Evolutionary conservation across 2,329 filamentous ascomycete species (phyloP).

Genomic region (Xylariaceae sp.): DNA sequence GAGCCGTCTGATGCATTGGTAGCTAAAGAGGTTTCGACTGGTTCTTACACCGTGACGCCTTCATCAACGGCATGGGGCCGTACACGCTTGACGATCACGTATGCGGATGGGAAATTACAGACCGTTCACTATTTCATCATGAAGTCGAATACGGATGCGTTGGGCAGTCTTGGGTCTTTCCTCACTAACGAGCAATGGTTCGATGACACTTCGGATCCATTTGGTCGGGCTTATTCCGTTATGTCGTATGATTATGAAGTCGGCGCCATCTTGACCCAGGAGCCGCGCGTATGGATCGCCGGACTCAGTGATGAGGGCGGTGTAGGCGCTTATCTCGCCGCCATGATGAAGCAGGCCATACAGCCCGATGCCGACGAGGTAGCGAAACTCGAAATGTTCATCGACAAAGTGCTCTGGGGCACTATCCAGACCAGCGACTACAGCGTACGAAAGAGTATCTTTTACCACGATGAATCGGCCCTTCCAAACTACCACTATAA

Average conservation of each 20-base stretch:
- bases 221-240: constrained; percentile 48
- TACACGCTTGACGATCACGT: constrained; percentile 42
- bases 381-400: constrained; percentile 48
- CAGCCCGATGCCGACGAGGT: constrained; percentile 47
- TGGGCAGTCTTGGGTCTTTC: constrained; percentile 46
- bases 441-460: constrained; percentile 49
- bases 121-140: constrained; percentile 53
- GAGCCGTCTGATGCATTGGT: constrained; percentile 36
- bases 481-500: constrained; percentile 42
- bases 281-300: constrained; percentile 51
- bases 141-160: constrained; percentile 39
- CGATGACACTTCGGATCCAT: constrained; percentile 46
- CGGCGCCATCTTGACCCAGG: constrained; percentile 39
- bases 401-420: constrained; percentile 45
- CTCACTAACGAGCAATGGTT: constrained; percentile 50
- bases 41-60: constrained; percentile 40
- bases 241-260: constrained; percentile 52
- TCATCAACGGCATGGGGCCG: constrained; percentile 44
- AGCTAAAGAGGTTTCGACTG: constrained; percentile 27
- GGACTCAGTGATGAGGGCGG: constrained; percentile 57
- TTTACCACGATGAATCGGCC: constrained; percentile 48
- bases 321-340: constrained; percentile 50
- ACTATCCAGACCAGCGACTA: constrained; percentile 43
- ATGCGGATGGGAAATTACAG: constrained; percentile 43
- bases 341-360: constrained; percentile 48